phyloP scores from a whole-genome alignment of 768 basidiomycete species.

The Leccinum variicolor region DNA sequence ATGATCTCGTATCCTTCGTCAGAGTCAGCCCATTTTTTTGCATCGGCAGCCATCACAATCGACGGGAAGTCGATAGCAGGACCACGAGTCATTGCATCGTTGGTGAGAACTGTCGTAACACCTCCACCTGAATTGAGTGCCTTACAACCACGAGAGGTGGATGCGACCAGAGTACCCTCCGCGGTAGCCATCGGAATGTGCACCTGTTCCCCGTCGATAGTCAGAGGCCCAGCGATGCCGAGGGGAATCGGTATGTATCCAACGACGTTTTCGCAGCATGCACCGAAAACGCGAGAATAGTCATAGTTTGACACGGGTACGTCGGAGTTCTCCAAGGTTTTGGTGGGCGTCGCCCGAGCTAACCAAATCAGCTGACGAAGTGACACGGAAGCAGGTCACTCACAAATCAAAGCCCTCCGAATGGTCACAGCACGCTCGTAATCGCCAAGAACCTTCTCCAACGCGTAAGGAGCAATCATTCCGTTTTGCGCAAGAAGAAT shows the following conservation, averaged over 20 bases:
- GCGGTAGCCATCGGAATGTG: constrained; percentile 99
- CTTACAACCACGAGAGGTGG: constrained; percentile 96
- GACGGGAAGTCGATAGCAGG: constrained; percentile 95
- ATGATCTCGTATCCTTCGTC: constrained; percentile 74
- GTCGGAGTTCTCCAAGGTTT: constrained; percentile 79
- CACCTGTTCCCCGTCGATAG: constrained; percentile 77
- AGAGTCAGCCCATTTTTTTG: constrained; percentile 84
- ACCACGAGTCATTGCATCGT: constrained; percentile 97
- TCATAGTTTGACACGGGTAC: constrained; percentile 86
- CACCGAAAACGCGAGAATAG: constrained; percentile 90
- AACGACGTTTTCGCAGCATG: constrained; percentile 98
- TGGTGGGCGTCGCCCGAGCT: constrained; percentile 84
- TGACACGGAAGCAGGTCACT: constrained; percentile 27
- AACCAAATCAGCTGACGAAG: constrained; percentile 7
- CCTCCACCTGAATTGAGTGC: constrained; percentile 96
- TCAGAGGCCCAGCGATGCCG: constrained; percentile 94
- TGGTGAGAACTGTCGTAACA: constrained; percentile 89
- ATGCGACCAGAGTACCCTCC: constrained; percentile 97
- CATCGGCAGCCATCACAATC: constrained; percentile 73
- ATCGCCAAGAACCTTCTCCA: constrained; percentile 91
- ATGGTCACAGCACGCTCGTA: constrained; percentile 84
- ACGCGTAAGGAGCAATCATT: constrained; percentile 90
- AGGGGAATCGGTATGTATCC: constrained; percentile 96
- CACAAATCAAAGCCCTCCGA: constrained; percentile 86
- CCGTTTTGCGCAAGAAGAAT: constrained; percentile 85